These are phyloP conservation scores for Oenanthe javanica DNA, from an alignment of 140 eudicot genomes.

Conservation along the genomic window DNA sequence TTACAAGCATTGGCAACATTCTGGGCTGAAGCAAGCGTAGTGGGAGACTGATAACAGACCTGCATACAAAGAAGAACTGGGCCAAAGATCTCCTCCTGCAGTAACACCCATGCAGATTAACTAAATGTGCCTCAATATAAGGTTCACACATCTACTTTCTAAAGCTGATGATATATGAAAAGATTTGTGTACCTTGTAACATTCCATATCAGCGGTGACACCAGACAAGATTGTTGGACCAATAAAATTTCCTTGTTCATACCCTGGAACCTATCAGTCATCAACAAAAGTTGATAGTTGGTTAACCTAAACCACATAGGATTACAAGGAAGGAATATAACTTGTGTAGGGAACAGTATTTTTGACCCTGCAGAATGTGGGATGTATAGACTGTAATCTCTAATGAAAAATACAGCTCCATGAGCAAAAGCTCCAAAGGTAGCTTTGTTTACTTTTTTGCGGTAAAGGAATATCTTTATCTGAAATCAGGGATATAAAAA, in stretches of 20 bases:
- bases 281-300: slow-evolving; percentile 7
- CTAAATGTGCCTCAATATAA: slow-evolving; percentile 5
- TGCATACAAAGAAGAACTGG: slow-evolving; percentile 92
- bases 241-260: slow-evolving; percentile 80
- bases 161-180: neutral
- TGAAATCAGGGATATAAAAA: neutral
- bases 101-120: slow-evolving; percentile 8
- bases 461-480: no score
- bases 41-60: slow-evolving; percentile 29
- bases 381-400: neutral
- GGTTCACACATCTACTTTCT: slow-evolving; percentile 7
- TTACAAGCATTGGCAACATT: neutral
- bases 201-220: slow-evolving; percentile 93
- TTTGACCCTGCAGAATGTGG: neutral
- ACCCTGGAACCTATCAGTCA: slow-evolving; percentile 74
- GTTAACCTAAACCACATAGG: neutral
- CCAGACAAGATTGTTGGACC: slow-evolving; percentile 94
- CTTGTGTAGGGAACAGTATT: neutral
- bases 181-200: slow-evolving; percentile 60
- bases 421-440: neutral
- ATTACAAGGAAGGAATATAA: neutral
- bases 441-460: no score
- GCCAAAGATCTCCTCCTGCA: slow-evolving; percentile 86
- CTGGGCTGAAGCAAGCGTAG: slow-evolving; percentile 7
- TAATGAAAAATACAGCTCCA: neutral